Evolutionary conservation across 2,329 filamentous ascomycete genomes (phyloP).

Genomic region (Epichloe elymi): DNA sequence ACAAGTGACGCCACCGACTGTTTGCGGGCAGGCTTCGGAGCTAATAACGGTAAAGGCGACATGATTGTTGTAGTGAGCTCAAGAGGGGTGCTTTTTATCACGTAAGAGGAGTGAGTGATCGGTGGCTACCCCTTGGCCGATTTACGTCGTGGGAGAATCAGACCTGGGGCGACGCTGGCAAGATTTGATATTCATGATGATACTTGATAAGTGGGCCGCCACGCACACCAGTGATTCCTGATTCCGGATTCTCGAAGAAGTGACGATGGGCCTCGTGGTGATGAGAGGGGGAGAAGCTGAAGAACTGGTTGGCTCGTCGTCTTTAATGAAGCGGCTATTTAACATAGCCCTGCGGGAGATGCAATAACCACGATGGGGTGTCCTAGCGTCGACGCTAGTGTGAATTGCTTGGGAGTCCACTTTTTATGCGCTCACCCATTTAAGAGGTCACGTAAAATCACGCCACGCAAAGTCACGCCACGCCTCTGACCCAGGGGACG

Average conservation of each 20-base stretch:
- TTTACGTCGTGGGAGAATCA: background rate
- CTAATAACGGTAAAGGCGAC: slow-evolving; percentile 18
- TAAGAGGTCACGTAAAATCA: too few relatives aligned
- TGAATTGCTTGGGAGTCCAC: too few relatives aligned
- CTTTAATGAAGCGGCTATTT: too few relatives aligned
- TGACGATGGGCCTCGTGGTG: background rate
- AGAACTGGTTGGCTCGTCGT: too few relatives aligned
- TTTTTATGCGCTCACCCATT: too few relatives aligned
- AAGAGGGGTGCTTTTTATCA: background rate
- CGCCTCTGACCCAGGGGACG: too few relatives aligned
- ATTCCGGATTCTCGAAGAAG: background rate
- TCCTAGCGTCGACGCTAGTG: too few relatives aligned
- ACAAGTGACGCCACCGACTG: slow-evolving; percentile 11
- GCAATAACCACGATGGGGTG: too few relatives aligned
- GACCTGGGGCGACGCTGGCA: background rate
- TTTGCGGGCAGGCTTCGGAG: slow-evolving; percentile 20
- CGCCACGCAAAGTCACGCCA: too few relatives aligned
- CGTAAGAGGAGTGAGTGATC: background rate
- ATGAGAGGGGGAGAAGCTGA: too few relatives aligned
- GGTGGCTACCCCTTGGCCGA: background rate
- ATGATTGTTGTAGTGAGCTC: slow-evolving; percentile 1
- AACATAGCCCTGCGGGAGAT: too few relatives aligned
- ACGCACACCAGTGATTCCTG: background rate
- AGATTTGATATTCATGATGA: background rate
- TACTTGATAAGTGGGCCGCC: background rate